Conservation (phyloP, 306 rosid species). For the Ammopiptanthus mongolicus region DNA sequence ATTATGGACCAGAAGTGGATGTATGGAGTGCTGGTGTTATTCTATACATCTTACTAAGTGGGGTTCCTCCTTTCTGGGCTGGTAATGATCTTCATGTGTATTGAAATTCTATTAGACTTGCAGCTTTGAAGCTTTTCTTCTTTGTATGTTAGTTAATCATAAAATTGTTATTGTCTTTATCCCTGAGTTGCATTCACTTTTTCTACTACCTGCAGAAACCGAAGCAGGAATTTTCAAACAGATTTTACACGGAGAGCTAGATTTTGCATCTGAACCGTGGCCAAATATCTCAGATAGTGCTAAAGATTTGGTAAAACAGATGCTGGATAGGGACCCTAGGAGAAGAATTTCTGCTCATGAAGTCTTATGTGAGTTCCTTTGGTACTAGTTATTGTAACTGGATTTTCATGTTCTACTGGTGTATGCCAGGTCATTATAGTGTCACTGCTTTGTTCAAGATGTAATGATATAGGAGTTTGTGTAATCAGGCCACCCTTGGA, state of each 20-base stretch:
- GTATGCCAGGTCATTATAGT: neutral
- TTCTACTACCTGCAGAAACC: conserved; percentile 47
- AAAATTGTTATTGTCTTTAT: neutral
- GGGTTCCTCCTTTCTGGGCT: conserved; percentile 96
- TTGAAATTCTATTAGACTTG: neutral
- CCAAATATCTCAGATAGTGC: conserved; percentile 78
- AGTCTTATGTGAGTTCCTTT: conserved; percentile 68
- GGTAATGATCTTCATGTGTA: conserved; percentile 44
- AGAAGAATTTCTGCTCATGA: conserved; percentile 75
- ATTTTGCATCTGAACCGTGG: conserved; percentile 82
- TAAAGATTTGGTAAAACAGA: conserved; percentile 61
- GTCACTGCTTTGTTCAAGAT: conserved; percentile 4
- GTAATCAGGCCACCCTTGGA: conserved; percentile 83
- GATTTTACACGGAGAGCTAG: conserved; percentile 64
- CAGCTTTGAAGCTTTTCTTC: neutral
- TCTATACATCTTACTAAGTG: conserved; percentile 81
- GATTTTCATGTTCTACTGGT: conserved; percentile 13
- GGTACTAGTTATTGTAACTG: neutral
- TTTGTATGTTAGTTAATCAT: neutral
- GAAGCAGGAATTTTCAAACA: conserved; percentile 87
- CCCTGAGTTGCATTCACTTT: conserved; percentile 11
- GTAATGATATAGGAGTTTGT: conserved; percentile 17
- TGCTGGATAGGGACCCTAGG: conserved; percentile 80
- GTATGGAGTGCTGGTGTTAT: conserved; percentile 98
- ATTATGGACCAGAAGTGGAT: conserved; percentile 80